Conservation (phyloP, 805 yeast species). For the Pichia phayaonensis region DNA sequence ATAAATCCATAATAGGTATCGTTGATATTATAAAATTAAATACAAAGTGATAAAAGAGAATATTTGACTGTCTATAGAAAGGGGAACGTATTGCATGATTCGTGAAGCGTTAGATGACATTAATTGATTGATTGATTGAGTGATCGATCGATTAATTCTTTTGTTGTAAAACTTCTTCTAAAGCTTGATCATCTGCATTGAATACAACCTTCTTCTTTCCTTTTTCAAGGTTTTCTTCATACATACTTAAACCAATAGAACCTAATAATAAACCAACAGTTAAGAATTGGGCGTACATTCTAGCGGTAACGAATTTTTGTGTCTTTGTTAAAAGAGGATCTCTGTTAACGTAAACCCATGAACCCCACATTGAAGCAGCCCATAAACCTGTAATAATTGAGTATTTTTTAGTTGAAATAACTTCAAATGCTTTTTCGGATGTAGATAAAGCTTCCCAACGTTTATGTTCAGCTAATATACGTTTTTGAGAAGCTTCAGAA, state of each 20-base stretch:
- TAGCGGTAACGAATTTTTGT: conserved; percentile 79
- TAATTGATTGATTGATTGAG: no score
- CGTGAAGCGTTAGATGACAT: no score
- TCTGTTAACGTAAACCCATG: conserved; percentile 65
- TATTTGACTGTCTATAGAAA: background rate
- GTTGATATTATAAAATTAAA: background rate
- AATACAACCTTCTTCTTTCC: conserved; percentile 4
- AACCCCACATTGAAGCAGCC: conserved; percentile 76
- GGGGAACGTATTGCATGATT: no score
- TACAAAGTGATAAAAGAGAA: background rate
- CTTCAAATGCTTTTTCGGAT: conserved; percentile 42
- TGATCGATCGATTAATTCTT: conserved; percentile 1
- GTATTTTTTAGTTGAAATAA: conserved; percentile 50
- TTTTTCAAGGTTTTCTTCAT: conserved; percentile 41
- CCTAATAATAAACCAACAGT: conserved; percentile 66
- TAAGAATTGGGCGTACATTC: conserved; percentile 84
- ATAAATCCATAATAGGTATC: background rate
- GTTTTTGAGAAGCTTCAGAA: conserved; percentile 34
- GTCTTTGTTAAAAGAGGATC: conserved; percentile 69
- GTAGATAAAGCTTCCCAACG: conserved; percentile 45
- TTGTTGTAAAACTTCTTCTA: conserved; percentile 11
- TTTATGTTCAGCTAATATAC: conserved; percentile 37
- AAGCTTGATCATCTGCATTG: conserved; percentile 9
- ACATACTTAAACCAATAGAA: conserved; percentile 58
- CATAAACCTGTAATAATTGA: conserved; percentile 63